phyloP scores from a whole-genome alignment of 2,329 filamentous ascomycete genomes.

The Chaetomiaceae sp. region DNA sequence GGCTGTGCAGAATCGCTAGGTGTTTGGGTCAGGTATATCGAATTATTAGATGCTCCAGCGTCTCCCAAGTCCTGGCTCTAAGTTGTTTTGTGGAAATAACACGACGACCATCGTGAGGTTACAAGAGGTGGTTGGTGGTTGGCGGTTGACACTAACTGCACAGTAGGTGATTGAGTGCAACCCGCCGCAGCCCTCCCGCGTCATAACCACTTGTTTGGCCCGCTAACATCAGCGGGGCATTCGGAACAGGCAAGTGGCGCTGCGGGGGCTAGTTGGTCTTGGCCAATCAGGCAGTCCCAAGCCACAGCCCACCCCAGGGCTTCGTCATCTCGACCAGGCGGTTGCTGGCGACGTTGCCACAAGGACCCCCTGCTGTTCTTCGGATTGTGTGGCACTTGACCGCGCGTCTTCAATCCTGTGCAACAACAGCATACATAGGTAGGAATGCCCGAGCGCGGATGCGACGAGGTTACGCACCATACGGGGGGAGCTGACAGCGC shows the following conservation, averaged over 20 bases:
- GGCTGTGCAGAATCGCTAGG: too few relatives aligned
- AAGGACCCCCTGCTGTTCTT: neutral
- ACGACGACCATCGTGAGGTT: neutral
- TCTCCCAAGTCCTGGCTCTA: neutral
- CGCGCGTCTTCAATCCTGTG: neutral
- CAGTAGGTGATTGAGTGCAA: too few relatives aligned
- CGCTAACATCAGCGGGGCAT: neutral
- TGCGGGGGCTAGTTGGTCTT: neutral
- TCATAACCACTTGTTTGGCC: neutral
- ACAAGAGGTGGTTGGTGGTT: neutral
- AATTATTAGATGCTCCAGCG: neutral
- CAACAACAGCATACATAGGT: too few relatives aligned
- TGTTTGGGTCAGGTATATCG: neutral
- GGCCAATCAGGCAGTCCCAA: neutral
- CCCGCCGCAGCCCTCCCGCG: neutral
- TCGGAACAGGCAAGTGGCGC: neutral
- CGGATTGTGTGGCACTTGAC: neutral
- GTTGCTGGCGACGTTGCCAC: neutral
- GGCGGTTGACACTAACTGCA: too few relatives aligned
- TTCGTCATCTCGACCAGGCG: conserved; percentile 2
- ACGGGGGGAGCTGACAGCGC: too few relatives aligned
- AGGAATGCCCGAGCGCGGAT: too few relatives aligned
- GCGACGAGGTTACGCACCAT: too few relatives aligned
- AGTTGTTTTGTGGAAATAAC: neutral
- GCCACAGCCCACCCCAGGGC: neutral